phyloP scores from a whole-genome alignment of 2,329 filamentous ascomycete genomes.

The Neoscytalidium dimidiatum region DNA sequence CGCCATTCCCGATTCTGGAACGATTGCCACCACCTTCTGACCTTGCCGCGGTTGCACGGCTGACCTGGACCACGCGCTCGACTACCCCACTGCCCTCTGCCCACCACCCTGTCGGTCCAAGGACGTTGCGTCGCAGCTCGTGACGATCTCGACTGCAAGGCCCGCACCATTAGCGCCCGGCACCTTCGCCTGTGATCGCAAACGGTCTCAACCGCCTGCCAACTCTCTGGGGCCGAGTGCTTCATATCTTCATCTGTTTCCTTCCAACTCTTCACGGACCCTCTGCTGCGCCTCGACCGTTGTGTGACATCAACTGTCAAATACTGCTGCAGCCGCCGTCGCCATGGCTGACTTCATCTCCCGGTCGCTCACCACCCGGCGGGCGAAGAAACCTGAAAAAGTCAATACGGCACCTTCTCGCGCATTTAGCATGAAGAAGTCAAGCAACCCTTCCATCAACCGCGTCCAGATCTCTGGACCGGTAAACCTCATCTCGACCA shows the following conservation, averaged over 20 bases:
- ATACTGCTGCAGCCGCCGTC: background rate
- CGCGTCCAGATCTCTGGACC: constrained; percentile 83
- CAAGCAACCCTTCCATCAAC: constrained; percentile 47
- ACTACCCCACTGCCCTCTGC: constrained; percentile 8
- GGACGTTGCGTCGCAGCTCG: constrained; percentile 3
- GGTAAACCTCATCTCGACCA: constrained; percentile 85
- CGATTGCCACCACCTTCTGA: constrained; percentile 1
- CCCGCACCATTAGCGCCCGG: background rate
- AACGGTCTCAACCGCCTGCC: background rate
- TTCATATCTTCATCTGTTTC: background rate
- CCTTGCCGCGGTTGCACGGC: constrained; percentile 12
- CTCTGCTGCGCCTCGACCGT: background rate
- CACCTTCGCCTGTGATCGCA: constrained; percentile 1
- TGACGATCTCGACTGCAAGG: constrained; percentile 11
- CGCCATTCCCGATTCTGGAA: constrained; percentile 1
- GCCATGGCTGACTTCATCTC: constrained; percentile 51
- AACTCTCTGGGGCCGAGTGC: background rate
- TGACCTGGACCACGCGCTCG: constrained; percentile 8
- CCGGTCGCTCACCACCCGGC: constrained; percentile 68
- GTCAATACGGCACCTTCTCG: constrained; percentile 32
- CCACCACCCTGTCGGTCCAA: background rate
- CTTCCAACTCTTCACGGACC: background rate
- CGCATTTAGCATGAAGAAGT: constrained; percentile 47
- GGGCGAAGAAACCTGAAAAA: constrained; percentile 58
- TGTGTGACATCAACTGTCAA: constrained; percentile 13